Evolutionary conservation across 495 filamentous ascomycete species (phyloP).

Genomic region (Hypoxylon cercidicola): DNA sequence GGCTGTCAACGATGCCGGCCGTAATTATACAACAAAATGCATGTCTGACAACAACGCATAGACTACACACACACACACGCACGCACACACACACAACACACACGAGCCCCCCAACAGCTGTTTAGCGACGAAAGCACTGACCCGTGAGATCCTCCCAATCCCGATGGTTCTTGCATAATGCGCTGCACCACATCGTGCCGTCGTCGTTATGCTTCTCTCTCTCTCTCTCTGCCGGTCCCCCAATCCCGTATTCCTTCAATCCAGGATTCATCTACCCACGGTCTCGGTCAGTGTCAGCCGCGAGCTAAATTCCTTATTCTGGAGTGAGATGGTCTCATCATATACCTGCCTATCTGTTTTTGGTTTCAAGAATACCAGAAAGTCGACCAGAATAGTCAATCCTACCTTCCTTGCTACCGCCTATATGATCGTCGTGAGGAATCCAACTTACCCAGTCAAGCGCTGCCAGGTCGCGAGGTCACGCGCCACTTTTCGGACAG

Average conservation of each 20-base stretch:
- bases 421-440: slow-evolving; percentile 8
- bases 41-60: slow-evolving; percentile 19
- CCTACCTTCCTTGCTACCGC: slow-evolving; percentile 33
- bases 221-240: slow-evolving; percentile 25
- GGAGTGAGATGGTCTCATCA: slow-evolving; percentile 8
- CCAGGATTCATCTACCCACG: slow-evolving; percentile 31
- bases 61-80: too few species aligned
- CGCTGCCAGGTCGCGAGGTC: slow-evolving; percentile 7
- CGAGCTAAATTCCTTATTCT: slow-evolving; percentile 29
- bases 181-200: slow-evolving; percentile 19
- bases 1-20: slow-evolving; percentile 17
- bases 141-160: slow-evolving; percentile 7
- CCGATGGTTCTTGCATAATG: slow-evolving; percentile 27
- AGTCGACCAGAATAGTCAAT: slow-evolving; percentile 16
- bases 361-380: slow-evolving; percentile 3
- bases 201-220: background rate
- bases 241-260: slow-evolving; percentile 43
- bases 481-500: slow-evolving; percentile 4
- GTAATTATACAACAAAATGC: slow-evolving; percentile 17
- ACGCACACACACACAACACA: background rate
- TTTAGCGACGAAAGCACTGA: slow-evolving; percentile 6
- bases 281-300: slow-evolving; percentile 23
- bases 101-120: slow-evolving; percentile 18
- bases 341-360: slow-evolving; percentile 22
- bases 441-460: slow-evolving; percentile 10